Evolutionary conservation across 169 alveolate species (phyloP).

Genomic region (Cryptosporidium ryanae): DNA sequence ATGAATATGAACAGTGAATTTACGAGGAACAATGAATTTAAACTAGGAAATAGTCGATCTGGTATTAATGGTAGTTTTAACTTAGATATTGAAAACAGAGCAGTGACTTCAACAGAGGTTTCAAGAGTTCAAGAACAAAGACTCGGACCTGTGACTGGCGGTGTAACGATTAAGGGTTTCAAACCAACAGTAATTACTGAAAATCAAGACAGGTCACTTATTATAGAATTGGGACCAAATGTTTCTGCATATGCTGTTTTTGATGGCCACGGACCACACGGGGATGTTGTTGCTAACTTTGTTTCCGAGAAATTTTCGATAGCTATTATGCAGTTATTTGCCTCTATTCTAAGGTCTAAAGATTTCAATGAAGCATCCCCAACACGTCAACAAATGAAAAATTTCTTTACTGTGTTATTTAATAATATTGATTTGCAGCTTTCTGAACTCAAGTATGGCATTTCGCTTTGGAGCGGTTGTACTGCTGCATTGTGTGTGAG

Average conservation of each 20-base stretch:
- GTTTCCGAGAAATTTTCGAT: conserved; percentile 45
- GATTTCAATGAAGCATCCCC: neutral
- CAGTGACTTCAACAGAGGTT: neutral
- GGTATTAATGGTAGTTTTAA: neutral
- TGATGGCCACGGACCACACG: conserved; percentile 75
- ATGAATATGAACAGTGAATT: neutral
- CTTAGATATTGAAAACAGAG: neutral
- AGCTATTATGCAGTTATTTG: conserved; percentile 43
- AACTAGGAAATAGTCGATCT: neutral
- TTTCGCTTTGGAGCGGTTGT: conserved; percentile 74
- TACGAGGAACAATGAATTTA: neutral
- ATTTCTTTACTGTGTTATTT: conserved; percentile 48
- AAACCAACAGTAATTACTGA: conserved; percentile 58
- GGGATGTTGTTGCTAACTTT: conserved; percentile 53
- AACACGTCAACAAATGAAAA: conserved; percentile 57
- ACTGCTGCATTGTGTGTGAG: conserved; percentile 58
- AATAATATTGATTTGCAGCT: conserved; percentile 60
- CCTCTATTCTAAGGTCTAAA: neutral
- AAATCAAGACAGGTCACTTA: conserved; percentile 50
- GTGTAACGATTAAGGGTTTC: conserved; percentile 66
- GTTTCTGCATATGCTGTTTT: conserved; percentile 67
- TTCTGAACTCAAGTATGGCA: conserved; percentile 60
- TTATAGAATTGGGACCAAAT: conserved; percentile 45
- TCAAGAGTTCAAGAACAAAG: neutral
- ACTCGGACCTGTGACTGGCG: conserved; percentile 6